Percentiles rank a stretch among this genome's conserved stretches.
These are phyloP conservation scores for Plectosphaerella plurivora DNA, from an alignment of 2,329 filamentous ascomycete genomes.

Conservation along the genomic window DNA sequence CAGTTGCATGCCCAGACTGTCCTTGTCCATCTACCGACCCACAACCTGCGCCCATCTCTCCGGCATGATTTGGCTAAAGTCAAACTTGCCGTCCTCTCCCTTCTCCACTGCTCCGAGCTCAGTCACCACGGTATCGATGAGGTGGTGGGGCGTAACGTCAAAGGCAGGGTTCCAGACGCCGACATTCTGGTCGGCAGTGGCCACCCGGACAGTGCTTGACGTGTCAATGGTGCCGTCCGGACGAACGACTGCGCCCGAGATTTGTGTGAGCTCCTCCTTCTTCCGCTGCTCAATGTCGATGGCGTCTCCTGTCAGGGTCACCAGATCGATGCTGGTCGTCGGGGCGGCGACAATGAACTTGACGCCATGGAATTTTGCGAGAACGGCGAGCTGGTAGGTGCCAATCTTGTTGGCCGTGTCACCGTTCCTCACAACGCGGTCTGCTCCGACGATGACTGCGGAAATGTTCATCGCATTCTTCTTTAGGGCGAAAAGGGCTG, in stretches of 20 bases:
- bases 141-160: conserved; percentile 81
- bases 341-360: conserved; percentile 95
- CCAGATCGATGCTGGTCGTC: conserved; percentile 86
- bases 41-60: conserved; percentile 44
- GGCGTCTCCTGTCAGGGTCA: conserved; percentile 68
- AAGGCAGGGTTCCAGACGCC: conserved; percentile 96
- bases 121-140: conserved; percentile 93
- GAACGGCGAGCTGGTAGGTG: conserved; percentile 88
- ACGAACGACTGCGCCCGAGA: conserved; percentile 70
- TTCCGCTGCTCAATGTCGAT: conserved; percentile 91
- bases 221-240: conserved; percentile 61
- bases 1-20: too few species aligned
- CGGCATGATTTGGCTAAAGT: conserved; percentile 53
- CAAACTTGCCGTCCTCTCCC: conserved; percentile 64
- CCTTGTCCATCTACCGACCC: background rate
- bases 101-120: conserved; percentile 86
- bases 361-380: conserved; percentile 80
- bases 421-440: conserved; percentile 91
- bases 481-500: conserved; percentile 66
- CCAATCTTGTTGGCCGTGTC: conserved; percentile 99
- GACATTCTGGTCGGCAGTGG: conserved; percentile 74
- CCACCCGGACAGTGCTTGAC: conserved; percentile 63
- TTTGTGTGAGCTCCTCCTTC: conserved; percentile 74
- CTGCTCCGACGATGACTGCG: conserved; percentile 90
- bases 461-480: conserved; percentile 64